Evolutionary conservation across 2,329 filamentous ascomycete species (phyloP), one percentile per base, ranked within the genome.

Genomic region (Claviceps africana): DNA sequence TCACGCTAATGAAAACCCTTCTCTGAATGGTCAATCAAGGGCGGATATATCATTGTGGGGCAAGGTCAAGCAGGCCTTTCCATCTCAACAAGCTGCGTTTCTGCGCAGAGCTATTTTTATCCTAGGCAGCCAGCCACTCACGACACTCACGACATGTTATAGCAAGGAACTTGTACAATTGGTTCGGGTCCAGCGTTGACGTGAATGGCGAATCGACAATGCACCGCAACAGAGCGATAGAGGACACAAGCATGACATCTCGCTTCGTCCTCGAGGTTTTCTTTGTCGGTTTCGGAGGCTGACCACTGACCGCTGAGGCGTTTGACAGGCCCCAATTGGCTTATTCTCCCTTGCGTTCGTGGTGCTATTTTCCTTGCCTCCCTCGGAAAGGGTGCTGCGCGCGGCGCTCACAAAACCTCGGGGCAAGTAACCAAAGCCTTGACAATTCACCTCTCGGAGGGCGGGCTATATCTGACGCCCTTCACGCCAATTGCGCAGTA

Each of bases 291-390:
- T 8, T 17, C 30, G 37, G 46, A 42, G 47, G 33, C 31, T 47
- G 33, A 47, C 52, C 48, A 48, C 28, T 40, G 33, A 47, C 52
- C 48, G 44, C 28, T 40, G 15, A 49, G 22, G 31, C 13, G 43
- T 43, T 43, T 22, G 35, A 45, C 6, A 47, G 39, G 13, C 44
- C 28, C 37, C 37, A n/a, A 37, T 46, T 19, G 44, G 21, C 40
- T 28, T 28, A 13, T 19, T 40, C 51, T 54, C 52, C 52, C 52
- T 54, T 51, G 52, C 52, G 30, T 54, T 10, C 21, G 37, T 44
- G 17, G 37, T 21, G 22, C n/a, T 8, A n/a, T 35, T 19, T 40
- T 31, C 15, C 25, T 30, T 17, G 17, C 15, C 15, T n/a, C 19
- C 31, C 17, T 35, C 31, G 19, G 19, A 31, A 31, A 25, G 13